Evolutionary conservation across 2,329 filamentous ascomycete species (phyloP).

Genomic region (Phyllosticta citriasiana): DNA sequence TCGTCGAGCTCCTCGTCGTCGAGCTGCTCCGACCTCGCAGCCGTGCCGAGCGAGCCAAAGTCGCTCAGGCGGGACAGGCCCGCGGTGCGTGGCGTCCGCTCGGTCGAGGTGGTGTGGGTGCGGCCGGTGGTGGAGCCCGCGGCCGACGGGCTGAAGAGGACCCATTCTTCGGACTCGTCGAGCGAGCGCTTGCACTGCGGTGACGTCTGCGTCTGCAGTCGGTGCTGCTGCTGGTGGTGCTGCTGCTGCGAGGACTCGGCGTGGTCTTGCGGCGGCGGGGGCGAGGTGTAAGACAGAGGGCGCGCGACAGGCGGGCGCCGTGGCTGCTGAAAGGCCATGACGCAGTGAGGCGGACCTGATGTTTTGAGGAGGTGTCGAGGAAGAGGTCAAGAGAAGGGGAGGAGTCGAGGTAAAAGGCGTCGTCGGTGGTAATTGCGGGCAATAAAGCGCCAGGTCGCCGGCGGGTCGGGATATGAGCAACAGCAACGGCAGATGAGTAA

Average conservation of each 20-base stretch:
- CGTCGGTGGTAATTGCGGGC: neutral
- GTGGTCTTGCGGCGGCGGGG: conserved; percentile 12
- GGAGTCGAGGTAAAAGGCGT: neutral
- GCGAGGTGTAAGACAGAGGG: conserved; percentile 24
- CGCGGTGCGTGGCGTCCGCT: conserved; percentile 53
- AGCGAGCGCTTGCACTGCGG: conserved; percentile 37
- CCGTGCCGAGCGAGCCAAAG: conserved; percentile 66
- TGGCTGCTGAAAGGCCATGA: conserved; percentile 31
- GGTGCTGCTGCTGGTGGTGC: neutral
- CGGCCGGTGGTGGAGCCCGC: conserved; percentile 58
- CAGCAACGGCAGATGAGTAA: conserved; percentile 7
- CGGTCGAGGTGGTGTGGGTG: conserved; percentile 56
- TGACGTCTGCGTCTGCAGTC: conserved; percentile 15
- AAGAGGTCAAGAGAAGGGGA: neutral
- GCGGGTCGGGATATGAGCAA: conserved; percentile 2
- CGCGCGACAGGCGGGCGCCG: conserved; percentile 26
- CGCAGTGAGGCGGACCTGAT: neutral
- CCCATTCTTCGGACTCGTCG: conserved; percentile 84
- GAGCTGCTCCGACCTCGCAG: conserved; percentile 47
- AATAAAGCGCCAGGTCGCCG: neutral
- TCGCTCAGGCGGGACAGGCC: conserved; percentile 69
- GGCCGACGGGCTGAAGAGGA: conserved; percentile 66
- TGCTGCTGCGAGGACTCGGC: conserved; percentile 11
- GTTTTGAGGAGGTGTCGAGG: neutral
- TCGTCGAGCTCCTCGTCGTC: conserved; percentile 40